Conservation (phyloP, 306 rosid genomes). For the Prunus campanulata region DNA sequence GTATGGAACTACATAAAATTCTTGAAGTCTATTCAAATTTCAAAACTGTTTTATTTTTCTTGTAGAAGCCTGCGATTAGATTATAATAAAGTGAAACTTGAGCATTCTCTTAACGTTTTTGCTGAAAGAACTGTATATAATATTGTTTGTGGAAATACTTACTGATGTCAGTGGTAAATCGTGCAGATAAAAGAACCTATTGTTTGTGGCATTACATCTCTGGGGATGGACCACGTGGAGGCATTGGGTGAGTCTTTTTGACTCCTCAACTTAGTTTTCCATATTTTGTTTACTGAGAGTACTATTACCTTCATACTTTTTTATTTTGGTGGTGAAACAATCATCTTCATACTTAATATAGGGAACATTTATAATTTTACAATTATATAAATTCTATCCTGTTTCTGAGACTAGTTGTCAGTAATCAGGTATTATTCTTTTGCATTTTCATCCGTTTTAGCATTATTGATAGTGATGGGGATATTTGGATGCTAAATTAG, state of each 20-base stretch:
- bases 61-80: neutral
- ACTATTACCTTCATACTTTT: too few relatives aligned
- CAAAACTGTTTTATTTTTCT: neutral
- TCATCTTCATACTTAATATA: neutral
- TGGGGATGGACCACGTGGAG: constrained; percentile 78
- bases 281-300: constrained; percentile 20
- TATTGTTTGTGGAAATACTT: neutral
- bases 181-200: constrained; percentile 61
- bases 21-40: constrained; percentile 2
- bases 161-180: constrained; percentile 27
- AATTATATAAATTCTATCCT: constrained; percentile 5
- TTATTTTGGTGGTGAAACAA: neutral
- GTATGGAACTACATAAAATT: constrained; percentile 12
- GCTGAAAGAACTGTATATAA: neutral
- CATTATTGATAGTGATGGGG: neutral
- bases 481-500: constrained; percentile 6
- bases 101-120: neutral
- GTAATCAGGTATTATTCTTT: constrained; percentile 15
- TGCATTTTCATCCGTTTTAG: constrained; percentile 1
- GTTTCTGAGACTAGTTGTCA: neutral
- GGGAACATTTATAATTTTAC: neutral
- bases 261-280: constrained; percentile 8
- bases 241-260: constrained; percentile 45
- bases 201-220: constrained; percentile 77
- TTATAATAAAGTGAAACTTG: neutral